Evolutionary conservation across 176 grass and related monocot species (phyloP).

Genomic region (Hyparrhenia diplandra): DNA sequence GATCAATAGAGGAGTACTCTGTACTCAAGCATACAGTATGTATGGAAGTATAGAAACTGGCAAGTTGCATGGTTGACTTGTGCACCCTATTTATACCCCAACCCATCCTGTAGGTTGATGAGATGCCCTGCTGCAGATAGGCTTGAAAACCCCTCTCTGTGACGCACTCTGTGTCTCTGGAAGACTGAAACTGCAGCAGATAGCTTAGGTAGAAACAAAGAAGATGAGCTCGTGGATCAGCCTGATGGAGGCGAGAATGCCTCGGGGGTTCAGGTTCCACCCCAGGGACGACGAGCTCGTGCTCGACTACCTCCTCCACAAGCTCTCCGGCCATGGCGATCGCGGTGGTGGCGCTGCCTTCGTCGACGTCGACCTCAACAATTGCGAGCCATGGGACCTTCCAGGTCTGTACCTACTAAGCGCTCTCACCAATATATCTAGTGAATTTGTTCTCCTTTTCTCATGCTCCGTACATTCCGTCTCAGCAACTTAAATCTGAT

Average conservation of each 20-base stretch:
- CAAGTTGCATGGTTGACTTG: constrained; percentile 10
- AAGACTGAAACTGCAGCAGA: not conserved
- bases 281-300: constrained; percentile 80
- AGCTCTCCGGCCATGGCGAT: constrained; percentile 32
- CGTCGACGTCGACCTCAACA: constrained; percentile 79
- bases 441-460: not conserved
- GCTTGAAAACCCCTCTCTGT: no score
- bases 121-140: not conserved
- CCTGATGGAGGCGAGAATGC: constrained; percentile 78
- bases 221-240: constrained; percentile 63
- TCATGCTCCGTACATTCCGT: not conserved
- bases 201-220: not conserved
- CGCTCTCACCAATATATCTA: not conserved
- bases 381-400: constrained; percentile 78
- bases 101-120: not conserved
- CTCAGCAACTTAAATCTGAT: no score
- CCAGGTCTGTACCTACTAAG: constrained; percentile 35
- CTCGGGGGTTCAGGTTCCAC: constrained; percentile 94
- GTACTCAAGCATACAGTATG: not conserved
- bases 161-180: not conserved
- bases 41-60: not conserved
- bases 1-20: no score
- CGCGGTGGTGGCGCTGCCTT: constrained; percentile 21
- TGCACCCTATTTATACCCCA: not conserved
- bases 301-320: constrained; percentile 67